phyloP scores from a whole-genome alignment of 192 early-diverging fungal species.

The Backusella psychrophila region DNA sequence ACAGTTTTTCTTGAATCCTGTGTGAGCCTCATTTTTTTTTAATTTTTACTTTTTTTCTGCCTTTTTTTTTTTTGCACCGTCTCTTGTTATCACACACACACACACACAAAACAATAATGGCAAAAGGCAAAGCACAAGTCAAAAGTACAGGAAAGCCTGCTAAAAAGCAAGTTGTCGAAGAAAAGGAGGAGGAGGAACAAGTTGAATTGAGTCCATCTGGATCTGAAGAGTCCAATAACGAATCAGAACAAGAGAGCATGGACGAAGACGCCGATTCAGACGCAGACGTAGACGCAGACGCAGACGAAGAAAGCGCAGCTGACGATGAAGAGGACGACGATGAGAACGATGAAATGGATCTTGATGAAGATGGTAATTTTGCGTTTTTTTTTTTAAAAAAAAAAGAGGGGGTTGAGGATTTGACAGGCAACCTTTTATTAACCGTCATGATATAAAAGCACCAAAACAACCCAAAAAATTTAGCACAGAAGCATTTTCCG shows the following conservation, averaged over 20 bases:
- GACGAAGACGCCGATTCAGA: conserved; percentile 29
- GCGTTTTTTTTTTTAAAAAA: background rate
- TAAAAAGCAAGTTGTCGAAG: background rate
- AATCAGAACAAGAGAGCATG: conserved; percentile 25
- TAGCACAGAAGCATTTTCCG: conserved; percentile 58
- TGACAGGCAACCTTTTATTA: background rate
- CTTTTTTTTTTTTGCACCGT: background rate
- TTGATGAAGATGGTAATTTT: background rate
- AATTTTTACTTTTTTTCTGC: conserved; percentile 14
- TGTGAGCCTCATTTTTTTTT: conserved; percentile 16
- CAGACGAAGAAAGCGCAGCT: conserved; percentile 24
- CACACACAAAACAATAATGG: background rate
- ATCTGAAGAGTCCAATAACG: conserved; percentile 44
- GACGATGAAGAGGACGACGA: background rate
- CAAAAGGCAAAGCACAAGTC: background rate
- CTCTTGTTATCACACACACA: background rate
- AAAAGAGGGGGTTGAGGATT: background rate
- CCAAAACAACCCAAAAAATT: conserved; percentile 41
- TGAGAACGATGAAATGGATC: conserved; percentile 17
- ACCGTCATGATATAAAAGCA: background rate
- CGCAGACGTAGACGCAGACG: conserved; percentile 43
- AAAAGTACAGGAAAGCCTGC: background rate
- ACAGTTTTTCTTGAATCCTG: background rate
- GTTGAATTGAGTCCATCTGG: conserved; percentile 31
- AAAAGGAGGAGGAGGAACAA: conserved; percentile 22